A percentile compares a stretch with the other conserved stretches of the same genome.
Conservation (phyloP, 2,329 filamentous ascomycete species). For the Clonostachys byssicola region DNA sequence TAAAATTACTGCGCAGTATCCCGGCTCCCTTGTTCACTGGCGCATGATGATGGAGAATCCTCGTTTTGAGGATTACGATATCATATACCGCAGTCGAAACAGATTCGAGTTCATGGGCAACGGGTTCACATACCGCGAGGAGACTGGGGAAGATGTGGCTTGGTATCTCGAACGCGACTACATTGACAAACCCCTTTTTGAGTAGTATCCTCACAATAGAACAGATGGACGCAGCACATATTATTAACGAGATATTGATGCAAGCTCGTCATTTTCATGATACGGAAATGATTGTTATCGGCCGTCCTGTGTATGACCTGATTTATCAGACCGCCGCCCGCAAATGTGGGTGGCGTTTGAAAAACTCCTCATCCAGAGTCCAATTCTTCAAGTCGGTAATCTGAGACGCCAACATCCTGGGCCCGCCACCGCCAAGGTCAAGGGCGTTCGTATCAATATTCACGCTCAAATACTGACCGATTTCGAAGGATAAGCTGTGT, state of each 20-base stretch:
- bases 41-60: slow-evolving; percentile 43
- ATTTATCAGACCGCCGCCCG: too few species aligned
- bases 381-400: neutral
- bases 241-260: neutral
- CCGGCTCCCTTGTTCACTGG: slow-evolving; percentile 44
- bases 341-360: neutral
- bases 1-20: slow-evolving; percentile 42
- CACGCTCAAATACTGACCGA: neutral
- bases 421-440: neutral
- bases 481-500: neutral
- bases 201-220: neutral
- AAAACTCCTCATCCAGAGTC: neutral
- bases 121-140: slow-evolving; percentile 55
- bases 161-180: slow-evolving; percentile 2
- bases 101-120: slow-evolving; percentile 48
- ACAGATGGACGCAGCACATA: neutral
- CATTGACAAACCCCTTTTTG: neutral
- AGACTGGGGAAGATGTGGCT: neutral
- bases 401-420: neutral
- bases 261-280: neutral
- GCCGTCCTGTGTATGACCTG: too few species aligned
- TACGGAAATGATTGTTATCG: neutral
- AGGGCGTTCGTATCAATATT: neutral
- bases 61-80: slow-evolving; percentile 47
- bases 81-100: slow-evolving; percentile 61